Evolutionary conservation across 441 rosid species (phyloP), one percentile per base, ranked within the genome.

Genomic region (Euphorbia schlechtendalii): DNA sequence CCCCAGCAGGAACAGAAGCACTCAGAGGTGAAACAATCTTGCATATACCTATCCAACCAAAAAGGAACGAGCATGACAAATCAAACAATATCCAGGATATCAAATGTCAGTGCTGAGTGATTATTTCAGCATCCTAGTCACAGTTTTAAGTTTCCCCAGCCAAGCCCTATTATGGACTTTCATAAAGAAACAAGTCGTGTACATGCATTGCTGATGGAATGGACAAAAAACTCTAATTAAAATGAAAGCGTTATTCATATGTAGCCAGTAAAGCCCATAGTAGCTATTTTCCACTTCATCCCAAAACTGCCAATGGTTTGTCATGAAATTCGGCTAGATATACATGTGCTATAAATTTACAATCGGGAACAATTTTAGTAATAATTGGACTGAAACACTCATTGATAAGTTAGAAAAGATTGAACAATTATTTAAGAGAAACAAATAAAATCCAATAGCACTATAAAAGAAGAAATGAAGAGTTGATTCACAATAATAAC

Each of bases 1-100:
- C 77, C 43, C 99, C 99, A 41, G 98, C 99, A 61, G 99, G 97
- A 76, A 82, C 92, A 67, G 94, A 81, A 59, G 96, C 88, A 74
- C 77, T 84, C 71, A 90, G 36, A 60, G 99, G 99, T 66, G 91
- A 92, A 63, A 88, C 34, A 53, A 96, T 92, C 84, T 96, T 96
- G 87, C 99, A 96, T 61, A 96, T 83, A 74, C 99, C 99, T 96
- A 71, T 25, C 72, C 1, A 61, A 28, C 52, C 14, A 32, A 8
- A 36, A 49, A 0, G 34, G 17, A 8, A 41, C 5, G 43, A 2
- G 17, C 40, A 27, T 54, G 30, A 36, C 57, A 54, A 61, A 28
- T 53, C 11, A 8, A 55, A 12, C 22, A 34, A 17, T 22, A 28
- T 3, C 20, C 34, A 66, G 34, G 25, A 8, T 56, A 28, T 46